Evolutionary conservation across 345 rosid species (phyloP), one percentile per base, ranked within the genome.

Genomic region (Gossypium ekmanianum): DNA sequence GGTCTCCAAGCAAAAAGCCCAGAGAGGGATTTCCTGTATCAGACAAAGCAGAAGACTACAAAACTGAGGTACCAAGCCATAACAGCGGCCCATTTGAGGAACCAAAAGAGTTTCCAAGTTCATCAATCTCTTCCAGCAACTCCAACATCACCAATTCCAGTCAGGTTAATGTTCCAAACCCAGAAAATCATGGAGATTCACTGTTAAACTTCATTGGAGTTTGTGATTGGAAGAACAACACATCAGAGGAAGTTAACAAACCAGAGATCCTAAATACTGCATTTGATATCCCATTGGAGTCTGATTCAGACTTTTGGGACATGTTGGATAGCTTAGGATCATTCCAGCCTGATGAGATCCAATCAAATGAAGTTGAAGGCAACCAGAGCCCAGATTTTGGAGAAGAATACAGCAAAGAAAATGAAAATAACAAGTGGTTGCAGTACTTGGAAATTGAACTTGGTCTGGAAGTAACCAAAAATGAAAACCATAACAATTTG

Each of bases 271-370:
- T 74, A 5, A 77, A 78, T 41, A 27, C 56, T 2, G 55, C 1
- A 13, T 9, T 72, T 2, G 81, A 85, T 7, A 87, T 88, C 70
- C 90, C 92, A 1, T 85, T 86, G 10, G 95, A 86, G 73, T 68
- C 82, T 1, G 94, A 88, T 81, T 56, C 64, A 9, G 94, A 94
- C 51, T 88, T 92, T 43, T 94, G 98, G 97, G 77, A 84, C 76
- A 85, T 82, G 90, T 70, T 92, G 6, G 96, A 90, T 67, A 73
- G 70, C 80, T 79, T 89, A 71, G 85, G 65, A 62, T 39, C 81
- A 43, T 63, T 77, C 44, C 79, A 81, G 61, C 58, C 78, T 3
- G 69, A 61, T 52, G 76, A 27, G 45, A 41, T 50, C 24, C 83
- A 82, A 47, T 39, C 57, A 3, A 39, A 57, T 52, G 63, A 71